A percentile compares a stretch with the other conserved stretches of the same genome.
Evolutionary conservation across 1,284 basidiomycete genomes (phyloP).

Genomic region (Sanghuangporus baumii): DNA sequence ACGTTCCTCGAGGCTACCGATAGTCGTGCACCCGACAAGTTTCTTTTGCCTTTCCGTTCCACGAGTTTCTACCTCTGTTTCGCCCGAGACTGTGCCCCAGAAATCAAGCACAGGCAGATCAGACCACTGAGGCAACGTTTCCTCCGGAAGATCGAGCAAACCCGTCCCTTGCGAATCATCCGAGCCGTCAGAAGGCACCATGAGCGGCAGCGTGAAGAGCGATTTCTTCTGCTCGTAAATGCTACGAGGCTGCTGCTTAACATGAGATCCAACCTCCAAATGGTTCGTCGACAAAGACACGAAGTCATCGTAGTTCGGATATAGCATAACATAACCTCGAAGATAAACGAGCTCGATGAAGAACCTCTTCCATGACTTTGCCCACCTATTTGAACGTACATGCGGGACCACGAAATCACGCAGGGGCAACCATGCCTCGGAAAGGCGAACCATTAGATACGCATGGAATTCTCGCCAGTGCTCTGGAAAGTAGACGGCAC

Average conservation of each 20-base stretch:
- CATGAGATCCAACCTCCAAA: slow-evolving; percentile 75
- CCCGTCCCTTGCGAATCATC: slow-evolving; percentile 24
- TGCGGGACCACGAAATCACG: slow-evolving; percentile 53
- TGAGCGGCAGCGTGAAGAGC: slow-evolving; percentile 63
- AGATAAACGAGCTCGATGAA: slow-evolving; percentile 81
- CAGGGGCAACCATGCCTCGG: slow-evolving; percentile 39
- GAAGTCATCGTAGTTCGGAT: slow-evolving; percentile 71
- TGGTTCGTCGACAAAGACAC: slow-evolving; percentile 79
- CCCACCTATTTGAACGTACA: slow-evolving; percentile 76
- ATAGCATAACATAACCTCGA: slow-evolving; percentile 79
- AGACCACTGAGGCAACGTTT: slow-evolving; percentile 46
- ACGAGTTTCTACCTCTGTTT: slow-evolving; percentile 36
- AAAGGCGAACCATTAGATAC: slow-evolving; percentile 65
- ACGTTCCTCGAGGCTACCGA: slow-evolving; percentile 5
- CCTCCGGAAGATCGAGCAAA: slow-evolving; percentile 54
- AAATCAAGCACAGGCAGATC: slow-evolving; percentile 65
- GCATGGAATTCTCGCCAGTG: slow-evolving; percentile 81
- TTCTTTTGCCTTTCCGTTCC: slow-evolving; percentile 29
- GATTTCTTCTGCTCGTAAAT: slow-evolving; percentile 50
- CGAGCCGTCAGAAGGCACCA: slow-evolving; percentile 35
- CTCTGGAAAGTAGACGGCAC: slow-evolving; percentile 83
- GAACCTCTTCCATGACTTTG: slow-evolving; percentile 79
- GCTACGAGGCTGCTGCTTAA: slow-evolving; percentile 49
- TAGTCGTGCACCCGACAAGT: slow-evolving; percentile 20
- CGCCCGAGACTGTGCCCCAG: slow-evolving; percentile 48